Base-by-base conservation (phyloP, 495 filamentous ascomycete genomes). In the Xylaria grammica region DNA sequence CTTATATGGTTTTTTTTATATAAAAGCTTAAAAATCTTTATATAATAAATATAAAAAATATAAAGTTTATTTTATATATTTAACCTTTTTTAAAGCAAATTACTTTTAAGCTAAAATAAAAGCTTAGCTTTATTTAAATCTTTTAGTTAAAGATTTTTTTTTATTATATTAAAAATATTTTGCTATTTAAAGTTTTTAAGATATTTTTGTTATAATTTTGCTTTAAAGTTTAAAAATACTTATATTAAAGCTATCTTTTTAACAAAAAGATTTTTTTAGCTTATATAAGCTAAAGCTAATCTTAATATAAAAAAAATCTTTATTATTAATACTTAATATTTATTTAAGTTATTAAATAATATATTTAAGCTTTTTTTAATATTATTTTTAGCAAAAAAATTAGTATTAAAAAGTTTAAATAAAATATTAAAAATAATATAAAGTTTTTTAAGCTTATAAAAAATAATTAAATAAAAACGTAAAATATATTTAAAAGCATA, bases 351-450 rank as follows among this genome's bases (percentile, higher is more conserved):
- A 55, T 55, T 55, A 19, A 55, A 26, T 20, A 40, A 40, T 20
- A 55, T n/a, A 8, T 42, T 24, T 55, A 36, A 55, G 11, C 38
- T 38, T 10, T 55, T 55, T 20, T 30, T 29, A 7, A 15, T 8
- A 27, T 29, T 44, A 24, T 24, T 36, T 1, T 44, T 34, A 10
- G 3, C 8, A 11, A 42, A 11, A 32, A 40, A 17, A 46, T n/a
- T n/a, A n/a, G n/a, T n/a, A n/a, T n/a, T n/a, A n/a, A 30, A 27
- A 26, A 58, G 15, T 3, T 40, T 19, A 32, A 40, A 58, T 30
- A 58, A 58, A n/a, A 26, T 20, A n/a, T 58, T 46, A 45, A 46
- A 46, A 58, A 58, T 30, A 29, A 58, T 58, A 58, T 58, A 58
- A 7, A 58, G 15, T 30, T 46, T 58, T 46, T 32, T 20, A 9